These are phyloP conservation scores for Urtica urens DNA, from an alignment of 306 rosid species.

Conservation along the genomic window DNA sequence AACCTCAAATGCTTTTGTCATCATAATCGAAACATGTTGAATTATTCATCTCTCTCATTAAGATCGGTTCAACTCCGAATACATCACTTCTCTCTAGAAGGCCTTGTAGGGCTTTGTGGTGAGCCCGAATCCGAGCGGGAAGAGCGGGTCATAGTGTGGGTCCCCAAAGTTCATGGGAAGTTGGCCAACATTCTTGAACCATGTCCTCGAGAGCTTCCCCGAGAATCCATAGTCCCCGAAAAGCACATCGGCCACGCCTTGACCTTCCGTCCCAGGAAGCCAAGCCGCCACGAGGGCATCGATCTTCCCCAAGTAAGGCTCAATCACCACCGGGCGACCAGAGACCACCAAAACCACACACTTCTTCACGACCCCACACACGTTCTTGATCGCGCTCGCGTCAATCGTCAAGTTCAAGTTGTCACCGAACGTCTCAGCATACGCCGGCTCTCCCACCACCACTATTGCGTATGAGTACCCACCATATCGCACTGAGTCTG, in stretches of 20 bases:
- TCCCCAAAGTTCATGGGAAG: constrained; percentile 35
- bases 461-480: constrained; percentile 23
- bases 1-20: no score
- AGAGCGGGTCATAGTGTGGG: constrained; percentile 27
- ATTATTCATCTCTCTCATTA: no score
- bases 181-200: constrained; percentile 36
- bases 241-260: constrained; percentile 28
- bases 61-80: no score
- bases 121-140: constrained; percentile 5
- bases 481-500: constrained; percentile 12
- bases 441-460: constrained; percentile 29
- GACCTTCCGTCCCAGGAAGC: constrained; percentile 35
- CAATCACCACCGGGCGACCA: constrained; percentile 27
- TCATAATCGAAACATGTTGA: no score
- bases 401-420: constrained; percentile 25
- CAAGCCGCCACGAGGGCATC: constrained; percentile 37
- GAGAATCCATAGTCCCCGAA: constrained; percentile 31
- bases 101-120: neutral
- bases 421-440: constrained; percentile 33
- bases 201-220: constrained; percentile 25
- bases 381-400: constrained; percentile 17
- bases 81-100: no score
- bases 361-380: constrained; percentile 23
- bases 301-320: constrained; percentile 13
- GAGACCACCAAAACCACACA: constrained; percentile 27